Evolutionary conservation across 2,329 filamentous ascomycete genomes (phyloP).

Genomic region (Aspergillus pseudoterreus): DNA sequence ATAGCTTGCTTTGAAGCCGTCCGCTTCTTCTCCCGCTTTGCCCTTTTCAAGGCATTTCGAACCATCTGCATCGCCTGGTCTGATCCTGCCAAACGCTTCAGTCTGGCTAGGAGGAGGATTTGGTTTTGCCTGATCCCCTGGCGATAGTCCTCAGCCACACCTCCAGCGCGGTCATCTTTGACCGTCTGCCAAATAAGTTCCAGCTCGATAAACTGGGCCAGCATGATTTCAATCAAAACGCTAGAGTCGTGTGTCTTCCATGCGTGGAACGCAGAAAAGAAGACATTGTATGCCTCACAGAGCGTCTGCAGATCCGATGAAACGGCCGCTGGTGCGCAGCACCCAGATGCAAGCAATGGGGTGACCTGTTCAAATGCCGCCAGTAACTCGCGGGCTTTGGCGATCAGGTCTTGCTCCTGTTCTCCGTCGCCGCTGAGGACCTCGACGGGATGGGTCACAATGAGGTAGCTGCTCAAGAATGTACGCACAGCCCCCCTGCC

Average conservation of each 20-base stretch:
- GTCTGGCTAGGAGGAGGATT: slow-evolving; percentile 57
- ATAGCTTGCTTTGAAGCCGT: slow-evolving; percentile 54
- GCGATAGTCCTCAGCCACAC: slow-evolving; percentile 60
- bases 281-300: slow-evolving; percentile 55
- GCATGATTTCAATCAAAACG: slow-evolving; percentile 62
- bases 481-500: slow-evolving; percentile 55
- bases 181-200: slow-evolving; percentile 66
- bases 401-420: slow-evolving; percentile 59
- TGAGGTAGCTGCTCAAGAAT: slow-evolving; percentile 62
- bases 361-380: slow-evolving; percentile 53
- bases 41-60: slow-evolving; percentile 58
- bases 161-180: slow-evolving; percentile 59
- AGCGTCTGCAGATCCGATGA: slow-evolving; percentile 48
- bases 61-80: slow-evolving; percentile 59
- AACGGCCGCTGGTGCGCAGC: slow-evolving; percentile 38
- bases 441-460: slow-evolving; percentile 58
- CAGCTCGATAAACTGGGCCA: slow-evolving; percentile 62
- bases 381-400: slow-evolving; percentile 58
- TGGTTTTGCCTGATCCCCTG: slow-evolving; percentile 65
- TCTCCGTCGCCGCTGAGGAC: slow-evolving; percentile 60
- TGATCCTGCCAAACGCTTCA: slow-evolving; percentile 60
- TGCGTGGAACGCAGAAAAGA: slow-evolving; percentile 60
- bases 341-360: slow-evolving; percentile 46
- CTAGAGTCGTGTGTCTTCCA: slow-evolving; percentile 64
- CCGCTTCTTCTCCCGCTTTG: slow-evolving; percentile 50